A percentile compares a stretch with the other conserved stretches of the same genome.
Conservation (phyloP, 768 basidiomycete genomes). For the Suillus tomentosus region DNA sequence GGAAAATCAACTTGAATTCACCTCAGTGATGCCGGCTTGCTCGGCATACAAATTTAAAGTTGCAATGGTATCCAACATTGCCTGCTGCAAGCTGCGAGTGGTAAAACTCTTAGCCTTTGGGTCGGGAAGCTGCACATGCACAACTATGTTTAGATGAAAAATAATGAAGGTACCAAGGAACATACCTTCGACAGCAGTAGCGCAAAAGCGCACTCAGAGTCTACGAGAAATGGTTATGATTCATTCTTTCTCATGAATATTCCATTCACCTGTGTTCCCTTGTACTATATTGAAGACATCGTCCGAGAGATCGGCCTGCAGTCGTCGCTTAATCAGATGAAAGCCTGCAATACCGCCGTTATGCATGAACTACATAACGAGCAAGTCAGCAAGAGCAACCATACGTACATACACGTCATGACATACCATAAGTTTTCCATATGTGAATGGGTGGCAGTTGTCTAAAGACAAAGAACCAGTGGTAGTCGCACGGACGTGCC, state of each 20-base stretch:
- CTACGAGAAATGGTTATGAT: constrained; percentile 38
- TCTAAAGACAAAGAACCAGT: constrained; percentile 89
- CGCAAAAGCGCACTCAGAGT: constrained; percentile 98
- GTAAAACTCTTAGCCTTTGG: constrained; percentile 77
- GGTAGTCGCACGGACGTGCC: constrained; percentile 92
- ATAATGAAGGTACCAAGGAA: constrained; percentile 3
- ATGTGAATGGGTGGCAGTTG: constrained; percentile 94
- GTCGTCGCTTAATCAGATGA: constrained; percentile 70
- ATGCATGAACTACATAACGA: constrained; percentile 81
- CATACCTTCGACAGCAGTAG: constrained; percentile 81
- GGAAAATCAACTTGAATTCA: constrained; percentile 28
- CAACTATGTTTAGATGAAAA: constrained; percentile 11
- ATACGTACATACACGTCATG: neutral
- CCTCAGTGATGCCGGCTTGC: constrained; percentile 73
- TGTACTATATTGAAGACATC: constrained; percentile 84
- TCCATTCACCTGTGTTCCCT: constrained; percentile 81
- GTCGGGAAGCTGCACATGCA: constrained; percentile 64
- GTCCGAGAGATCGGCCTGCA: constrained; percentile 79
- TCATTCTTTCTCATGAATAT: neutral
- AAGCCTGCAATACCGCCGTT: constrained; percentile 95
- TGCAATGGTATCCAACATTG: constrained; percentile 88
- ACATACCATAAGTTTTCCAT: constrained; percentile 87
- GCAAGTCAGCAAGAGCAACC: constrained; percentile 2
- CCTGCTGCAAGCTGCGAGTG: constrained; percentile 68
- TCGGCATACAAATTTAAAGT: constrained; percentile 76